Base-by-base conservation (phyloP, 805 yeast genomes). In the Blastobotrys peoriensis region DNA sequence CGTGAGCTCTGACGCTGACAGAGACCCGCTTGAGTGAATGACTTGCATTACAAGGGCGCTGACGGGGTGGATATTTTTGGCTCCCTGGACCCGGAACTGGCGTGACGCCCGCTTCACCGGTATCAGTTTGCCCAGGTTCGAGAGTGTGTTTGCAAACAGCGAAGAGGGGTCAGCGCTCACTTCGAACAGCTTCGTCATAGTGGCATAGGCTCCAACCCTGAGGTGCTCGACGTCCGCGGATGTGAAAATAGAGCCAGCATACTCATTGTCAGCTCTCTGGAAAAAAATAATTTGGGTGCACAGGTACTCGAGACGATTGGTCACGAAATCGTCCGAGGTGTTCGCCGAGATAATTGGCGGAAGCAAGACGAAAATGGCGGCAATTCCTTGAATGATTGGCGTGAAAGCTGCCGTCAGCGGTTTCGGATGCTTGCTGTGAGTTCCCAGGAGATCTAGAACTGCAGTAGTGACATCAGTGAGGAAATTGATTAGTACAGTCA, bases 1-100 rank as follows among this genome's bases (percentile, higher is more conserved):
- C 13, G 30, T 25, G 10, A 25, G 30, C 8, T 25, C 30, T 8
- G 17, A n/a, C 10, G 16, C n/a, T 10, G n/a, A 40, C 3, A 25
- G 8, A 2, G 43, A 15, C 2, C 37, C 37, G n/a, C 36, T 16
- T 3, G 20, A 5, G 16, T 33, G 36, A 17, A 40, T 28, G 30
- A 33, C 21, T 19, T 25, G 17, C 19, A 40, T 15, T 16, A 33
- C n/a, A 2, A 40, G 35, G 4, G 43, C 43, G 18, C 36, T 28
- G 10, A 40, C 10, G 17, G 18, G 18, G 43, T 40, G 36, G 27
- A 40, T 40, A 34, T 25, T 25, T 25, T 25, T 25, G 8, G 30
- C 30, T 8, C 30, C 30, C 13, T 25, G 30, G 8, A 25, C 13
- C 30, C 30, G 8, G 13, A 25, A 25, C 30, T 25, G 30, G 8